Evolutionary conservation across 306 rosid species (phyloP).

Genomic region (Sophora flavescens): DNA sequence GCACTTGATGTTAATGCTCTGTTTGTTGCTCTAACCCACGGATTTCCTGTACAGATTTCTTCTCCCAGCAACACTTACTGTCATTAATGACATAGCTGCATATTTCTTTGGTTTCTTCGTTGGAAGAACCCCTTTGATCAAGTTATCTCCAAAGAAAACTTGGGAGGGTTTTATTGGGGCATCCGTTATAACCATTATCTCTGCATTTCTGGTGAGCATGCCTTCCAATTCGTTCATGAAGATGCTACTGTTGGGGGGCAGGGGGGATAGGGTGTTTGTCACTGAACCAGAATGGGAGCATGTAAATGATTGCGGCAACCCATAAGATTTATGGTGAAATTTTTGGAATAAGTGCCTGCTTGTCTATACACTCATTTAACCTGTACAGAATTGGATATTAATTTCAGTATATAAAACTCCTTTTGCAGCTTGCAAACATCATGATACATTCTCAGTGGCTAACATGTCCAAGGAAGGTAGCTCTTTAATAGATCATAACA

Average conservation of each 20-base stretch:
- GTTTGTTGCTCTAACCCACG: slow-evolving; percentile 43
- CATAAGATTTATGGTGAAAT: background rate
- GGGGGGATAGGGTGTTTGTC: background rate
- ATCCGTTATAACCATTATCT: slow-evolving; percentile 85
- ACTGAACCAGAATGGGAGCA: slow-evolving; percentile 21
- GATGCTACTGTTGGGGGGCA: slow-evolving; percentile 1
- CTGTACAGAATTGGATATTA: slow-evolving; percentile 38
- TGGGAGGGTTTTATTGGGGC: slow-evolving; percentile 99
- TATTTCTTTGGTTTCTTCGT: slow-evolving; percentile 92
- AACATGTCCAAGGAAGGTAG: slow-evolving; percentile 98
- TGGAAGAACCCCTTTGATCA: slow-evolving; percentile 96
- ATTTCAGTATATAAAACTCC: slow-evolving; percentile 43
- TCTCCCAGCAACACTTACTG: slow-evolving; percentile 96
- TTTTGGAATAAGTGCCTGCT: slow-evolving; percentile 37
- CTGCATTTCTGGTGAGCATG: slow-evolving; percentile 89
- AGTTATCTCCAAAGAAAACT: slow-evolving; percentile 97
- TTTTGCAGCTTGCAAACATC: slow-evolving; percentile 87
- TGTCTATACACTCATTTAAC: slow-evolving; percentile 9
- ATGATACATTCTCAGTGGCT: slow-evolving; percentile 90
- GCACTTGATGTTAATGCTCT: slow-evolving; percentile 27
- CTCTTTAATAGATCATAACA: slow-evolving; percentile 35
- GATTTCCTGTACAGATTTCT: slow-evolving; percentile 79
- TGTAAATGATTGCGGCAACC: slow-evolving; percentile 33
- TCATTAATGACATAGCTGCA: slow-evolving; percentile 93
- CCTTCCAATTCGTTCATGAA: slow-evolving; percentile 38